These are phyloP conservation scores for Monosporascus sp. DNA, from an alignment of 2,329 filamentous ascomycete species.

Conservation along the genomic window DNA sequence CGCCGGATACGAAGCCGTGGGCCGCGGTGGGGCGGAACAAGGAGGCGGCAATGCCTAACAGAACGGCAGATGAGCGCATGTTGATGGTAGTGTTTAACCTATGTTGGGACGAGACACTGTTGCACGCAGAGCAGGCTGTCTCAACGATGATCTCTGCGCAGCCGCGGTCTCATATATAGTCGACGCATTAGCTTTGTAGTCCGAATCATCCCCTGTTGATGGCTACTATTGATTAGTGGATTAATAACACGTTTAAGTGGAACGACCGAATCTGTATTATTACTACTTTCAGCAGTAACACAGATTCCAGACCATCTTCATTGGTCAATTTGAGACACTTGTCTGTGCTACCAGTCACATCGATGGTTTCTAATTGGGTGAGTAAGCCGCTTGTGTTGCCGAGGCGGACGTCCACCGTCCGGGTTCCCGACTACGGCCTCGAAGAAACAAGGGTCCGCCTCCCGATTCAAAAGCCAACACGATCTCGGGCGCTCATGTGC, in stretches of 20 bases:
- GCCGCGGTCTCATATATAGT: slow-evolving; percentile 1
- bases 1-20: slow-evolving; percentile 18
- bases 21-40: slow-evolving; percentile 9
- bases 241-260: neutral
- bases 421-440: slow-evolving; percentile 1
- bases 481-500: too few relatives aligned
- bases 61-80: slow-evolving; percentile 8
- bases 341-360: neutral
- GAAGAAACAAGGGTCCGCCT: too few relatives aligned
- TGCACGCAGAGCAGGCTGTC: neutral
- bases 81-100: slow-evolving; percentile 4
- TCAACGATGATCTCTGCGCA: neutral
- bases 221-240: neutral
- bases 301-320: neutral
- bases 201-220: neutral
- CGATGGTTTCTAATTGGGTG: slow-evolving; percentile 5
- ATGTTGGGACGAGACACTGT: neutral
- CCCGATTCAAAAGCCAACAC: too few relatives aligned
- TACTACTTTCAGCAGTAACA: neutral
- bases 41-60: slow-evolving; percentile 9
- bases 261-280: neutral
- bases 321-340: slow-evolving; percentile 7
- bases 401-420: slow-evolving; percentile 13
- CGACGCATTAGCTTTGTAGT: neutral
- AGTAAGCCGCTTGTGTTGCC: slow-evolving; percentile 6